A percentile compares a stretch with the other conserved stretches of the same genome.
phyloP scores from a whole-genome alignment of 805 yeast species.

The Pichia scutulata region DNA sequence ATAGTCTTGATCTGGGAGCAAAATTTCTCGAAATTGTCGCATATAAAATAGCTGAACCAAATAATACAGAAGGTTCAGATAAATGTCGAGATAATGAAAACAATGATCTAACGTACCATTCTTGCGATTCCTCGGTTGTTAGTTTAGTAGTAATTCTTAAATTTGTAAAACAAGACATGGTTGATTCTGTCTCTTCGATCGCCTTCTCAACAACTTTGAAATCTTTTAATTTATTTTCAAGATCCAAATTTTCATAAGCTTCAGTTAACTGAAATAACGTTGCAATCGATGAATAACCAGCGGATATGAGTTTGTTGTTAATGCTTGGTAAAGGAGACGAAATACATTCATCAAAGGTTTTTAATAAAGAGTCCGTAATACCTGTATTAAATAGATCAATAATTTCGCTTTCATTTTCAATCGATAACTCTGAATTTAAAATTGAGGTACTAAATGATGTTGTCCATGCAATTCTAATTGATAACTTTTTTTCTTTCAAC shows the following conservation, averaged over 20 bases:
- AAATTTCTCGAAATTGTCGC: constrained; percentile 36
- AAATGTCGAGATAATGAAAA: constrained; percentile 23
- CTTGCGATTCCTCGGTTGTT: constrained; percentile 34
- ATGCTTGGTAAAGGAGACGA: constrained; percentile 47
- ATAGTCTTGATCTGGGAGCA: constrained; percentile 28
- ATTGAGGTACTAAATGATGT: constrained; percentile 36
- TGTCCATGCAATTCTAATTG: constrained; percentile 63
- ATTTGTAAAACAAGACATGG: constrained; percentile 41
- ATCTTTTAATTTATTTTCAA: constrained; percentile 16
- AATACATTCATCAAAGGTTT: constrained; percentile 34
- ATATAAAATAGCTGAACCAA: constrained; percentile 46
- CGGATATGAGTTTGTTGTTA: constrained; percentile 42
- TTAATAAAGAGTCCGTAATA: constrained; percentile 7
- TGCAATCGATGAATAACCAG: constrained; percentile 43
- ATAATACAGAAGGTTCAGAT: constrained; percentile 13
- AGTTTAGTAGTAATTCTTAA: constrained; percentile 46
- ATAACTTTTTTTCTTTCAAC: constrained; percentile 53
- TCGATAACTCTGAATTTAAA: constrained; percentile 1
- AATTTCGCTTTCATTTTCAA: not conserved
- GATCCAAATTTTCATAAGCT: constrained; percentile 3
- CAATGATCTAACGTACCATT: constrained; percentile 48
- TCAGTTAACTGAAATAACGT: constrained; percentile 16
- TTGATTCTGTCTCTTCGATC: constrained; percentile 18
- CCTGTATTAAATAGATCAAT: constrained; percentile 9
- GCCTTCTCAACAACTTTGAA: constrained; percentile 29